Conservation (phyloP, 225 moss, liverwort and hornwort genomes). For the Physcomitrellopsis africana region DNA sequence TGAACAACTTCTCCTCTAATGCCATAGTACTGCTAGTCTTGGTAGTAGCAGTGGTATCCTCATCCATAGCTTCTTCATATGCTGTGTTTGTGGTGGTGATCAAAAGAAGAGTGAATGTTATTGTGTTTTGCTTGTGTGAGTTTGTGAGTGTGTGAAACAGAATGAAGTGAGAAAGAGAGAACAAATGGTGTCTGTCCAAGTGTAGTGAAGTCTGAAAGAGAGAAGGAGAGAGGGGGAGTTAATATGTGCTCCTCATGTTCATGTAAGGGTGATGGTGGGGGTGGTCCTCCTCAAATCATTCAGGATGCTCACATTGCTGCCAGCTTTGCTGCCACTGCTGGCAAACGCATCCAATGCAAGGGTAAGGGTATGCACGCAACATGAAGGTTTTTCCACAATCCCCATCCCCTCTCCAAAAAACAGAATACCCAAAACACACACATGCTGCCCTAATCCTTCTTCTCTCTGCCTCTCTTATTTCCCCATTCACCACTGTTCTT, state of each 20-base stretch:
- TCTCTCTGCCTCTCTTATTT: too few species aligned
- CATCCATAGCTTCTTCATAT: background rate
- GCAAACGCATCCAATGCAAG: slow-evolving; percentile 64
- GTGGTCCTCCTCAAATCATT: slow-evolving; percentile 46
- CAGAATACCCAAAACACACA: too few species aligned
- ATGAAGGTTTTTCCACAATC: too few species aligned
- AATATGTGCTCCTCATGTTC: slow-evolving; percentile 33
- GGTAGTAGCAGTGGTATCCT: background rate
- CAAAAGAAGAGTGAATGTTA: background rate
- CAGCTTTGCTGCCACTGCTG: slow-evolving; percentile 52
- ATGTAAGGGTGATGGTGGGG: slow-evolving; percentile 13
- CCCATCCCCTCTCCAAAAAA: too few species aligned
- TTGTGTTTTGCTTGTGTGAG: background rate
- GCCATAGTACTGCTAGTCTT: too few species aligned
- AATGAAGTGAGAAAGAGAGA: background rate
- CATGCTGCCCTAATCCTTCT: too few species aligned
- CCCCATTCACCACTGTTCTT: too few species aligned
- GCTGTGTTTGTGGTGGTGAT: background rate
- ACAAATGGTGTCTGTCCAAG: background rate
- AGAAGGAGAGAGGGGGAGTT: background rate
- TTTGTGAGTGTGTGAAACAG: background rate
- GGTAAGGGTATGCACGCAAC: slow-evolving; percentile 32
- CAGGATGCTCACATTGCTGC: slow-evolving; percentile 54
- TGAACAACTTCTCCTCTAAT: too few species aligned
- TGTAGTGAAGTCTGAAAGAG: background rate